Base-by-base conservation (phyloP, 148 eudicot species). In the Nyssa sinensis region DNA sequence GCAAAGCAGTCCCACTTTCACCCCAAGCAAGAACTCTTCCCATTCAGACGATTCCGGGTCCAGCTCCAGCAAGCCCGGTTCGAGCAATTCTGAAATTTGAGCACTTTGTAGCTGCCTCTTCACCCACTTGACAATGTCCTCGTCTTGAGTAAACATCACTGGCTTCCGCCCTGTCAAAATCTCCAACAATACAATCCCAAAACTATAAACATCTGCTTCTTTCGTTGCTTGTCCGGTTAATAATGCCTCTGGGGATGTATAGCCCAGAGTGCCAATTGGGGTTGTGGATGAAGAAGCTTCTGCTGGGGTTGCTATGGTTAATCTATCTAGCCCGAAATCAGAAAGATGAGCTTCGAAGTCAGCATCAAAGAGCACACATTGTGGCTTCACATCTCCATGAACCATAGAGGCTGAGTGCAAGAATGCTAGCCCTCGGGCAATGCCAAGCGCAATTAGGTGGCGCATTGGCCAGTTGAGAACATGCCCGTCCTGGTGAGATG, bases 401-500 rank as follows among this genome's bases (percentile, higher is more conserved):
- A 86, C 81, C 72, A 84, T 82, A 16, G 83, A 71, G 33, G 78
- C 69, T 2, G 91, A 74, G 67, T 92, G 94, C 24, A 92, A 68
- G 59, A 86, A 92, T 0, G 89, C 92, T 23, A 92, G 72, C n/a
- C 97, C 97, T 0, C 97, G 94, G 25, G 94, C 97, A 17, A 92
- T 88, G 7, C 94, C 94, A 13, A 92, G 87, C 0, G 94, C 94
- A 33, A 92, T 88, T 6, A 92, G 81, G 80, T 92, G 97, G 8
- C 97, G 79, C 97, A 92, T 92, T 10, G 97, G 97, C 97, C 97
- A 92, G 51, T 92, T 92, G 0, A 92, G 81, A 27, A 92, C 92
- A 73, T 92, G 97, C 12, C 97, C 97, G 47, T 92, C 97, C 75
- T 92, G 97, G 78, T 92, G 97, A 3, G 90, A 89, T 9, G 97